phyloP scores from a whole-genome alignment of 805 yeast species.

The Spathaspora boniae region DNA sequence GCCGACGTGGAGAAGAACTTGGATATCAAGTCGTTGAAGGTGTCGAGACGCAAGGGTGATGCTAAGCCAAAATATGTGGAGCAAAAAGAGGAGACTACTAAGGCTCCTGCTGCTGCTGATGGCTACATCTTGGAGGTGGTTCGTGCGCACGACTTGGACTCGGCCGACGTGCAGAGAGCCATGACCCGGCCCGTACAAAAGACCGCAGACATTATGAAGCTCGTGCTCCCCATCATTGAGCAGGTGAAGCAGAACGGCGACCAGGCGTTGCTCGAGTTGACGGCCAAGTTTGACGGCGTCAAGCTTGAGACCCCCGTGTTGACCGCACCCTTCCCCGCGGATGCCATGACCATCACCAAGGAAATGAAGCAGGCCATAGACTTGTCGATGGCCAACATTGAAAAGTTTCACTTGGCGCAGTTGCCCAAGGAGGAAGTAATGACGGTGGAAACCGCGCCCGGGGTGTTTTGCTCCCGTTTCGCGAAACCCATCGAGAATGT shows the following conservation, averaged over 20 bases:
- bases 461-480: slow-evolving; percentile 91
- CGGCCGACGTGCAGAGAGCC: slow-evolving; percentile 51
- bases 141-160: slow-evolving; percentile 33
- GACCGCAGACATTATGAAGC: slow-evolving; percentile 86
- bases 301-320: slow-evolving; percentile 67
- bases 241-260: slow-evolving; percentile 79
- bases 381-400: slow-evolving; percentile 82
- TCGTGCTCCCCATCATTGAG: slow-evolving; percentile 86
- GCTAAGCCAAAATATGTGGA: slow-evolving; percentile 79
- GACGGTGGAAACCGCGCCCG: slow-evolving; percentile 88
- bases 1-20: slow-evolving; percentile 81
- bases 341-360: slow-evolving; percentile 66
- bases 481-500: slow-evolving; percentile 93
- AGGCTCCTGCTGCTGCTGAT: slow-evolving; percentile 19
- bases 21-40: slow-evolving; percentile 78
- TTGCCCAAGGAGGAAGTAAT: slow-evolving; percentile 64
- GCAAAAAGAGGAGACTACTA: slow-evolving; percentile 14
- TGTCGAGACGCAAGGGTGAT: slow-evolving; percentile 92
- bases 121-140: slow-evolving; percentile 51
- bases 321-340: slow-evolving; percentile 81
- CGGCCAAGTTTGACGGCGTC: slow-evolving; percentile 90
- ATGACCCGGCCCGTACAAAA: slow-evolving; percentile 93
- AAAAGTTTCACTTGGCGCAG: slow-evolving; percentile 92
- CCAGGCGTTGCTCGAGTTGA: slow-evolving; percentile 79
- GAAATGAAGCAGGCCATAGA: slow-evolving; percentile 85